Conservation (phyloP, 2,329 filamentous ascomycete species). For the Hymenotorrendiella dingleyae region DNA sequence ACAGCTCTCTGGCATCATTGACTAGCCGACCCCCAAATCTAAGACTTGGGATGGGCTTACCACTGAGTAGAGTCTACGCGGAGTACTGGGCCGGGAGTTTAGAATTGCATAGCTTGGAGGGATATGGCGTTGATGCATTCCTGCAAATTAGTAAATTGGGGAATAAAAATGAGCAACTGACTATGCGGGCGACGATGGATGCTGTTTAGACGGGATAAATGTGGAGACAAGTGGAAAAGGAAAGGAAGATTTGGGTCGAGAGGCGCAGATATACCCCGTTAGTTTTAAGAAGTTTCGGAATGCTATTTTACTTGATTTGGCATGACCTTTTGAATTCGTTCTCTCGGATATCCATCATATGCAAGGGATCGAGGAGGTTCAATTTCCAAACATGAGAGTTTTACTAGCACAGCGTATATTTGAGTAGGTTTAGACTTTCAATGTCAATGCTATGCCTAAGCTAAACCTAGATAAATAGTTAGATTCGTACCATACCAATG, state of each 20-base stretch:
- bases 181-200: conserved; percentile 70
- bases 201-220: conserved; percentile 41
- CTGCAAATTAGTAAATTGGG: conserved; percentile 93
- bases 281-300: too few species aligned
- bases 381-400: too few species aligned
- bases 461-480: too few species aligned
- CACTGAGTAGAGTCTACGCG: conserved; percentile 89
- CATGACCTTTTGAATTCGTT: too few species aligned
- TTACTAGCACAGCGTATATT: too few species aligned
- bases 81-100: conserved; percentile 97
- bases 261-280: not conserved
- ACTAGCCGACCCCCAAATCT: conserved; percentile 80
- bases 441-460: too few species aligned
- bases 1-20: conserved; percentile 65
- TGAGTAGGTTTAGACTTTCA: too few species aligned
- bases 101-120: conserved; percentile 86
- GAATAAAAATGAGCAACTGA: conserved; percentile 96
- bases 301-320: too few species aligned
- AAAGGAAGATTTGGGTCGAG: not conserved
- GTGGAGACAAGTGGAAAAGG: not conserved
- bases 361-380: too few species aligned
- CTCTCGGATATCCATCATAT: too few species aligned
- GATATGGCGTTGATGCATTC: conserved; percentile 94
- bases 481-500: too few species aligned
- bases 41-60: conserved; percentile 85